Evolutionary conservation across 2,329 filamentous ascomycete genomes (phyloP), one percentile per base, ranked within the genome.

Genomic region (Clarireedia paspali): DNA sequence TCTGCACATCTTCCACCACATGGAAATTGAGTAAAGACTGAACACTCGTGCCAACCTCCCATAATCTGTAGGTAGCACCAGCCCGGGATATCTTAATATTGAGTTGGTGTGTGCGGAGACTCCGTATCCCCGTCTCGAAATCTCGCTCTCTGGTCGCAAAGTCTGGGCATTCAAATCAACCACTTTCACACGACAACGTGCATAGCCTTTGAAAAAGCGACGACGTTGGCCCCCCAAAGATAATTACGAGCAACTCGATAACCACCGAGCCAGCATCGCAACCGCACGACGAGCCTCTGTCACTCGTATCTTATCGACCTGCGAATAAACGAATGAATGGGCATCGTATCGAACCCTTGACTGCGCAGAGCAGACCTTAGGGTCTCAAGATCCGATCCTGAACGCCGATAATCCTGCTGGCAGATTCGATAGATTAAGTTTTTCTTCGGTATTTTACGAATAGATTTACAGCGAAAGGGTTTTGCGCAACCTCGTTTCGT

Each of bases 301-400:
- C 30, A 3, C 30, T 12, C 10, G 4, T 34, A 34, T 12, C 30
- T 12, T 14, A 34, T 34, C 30, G 30, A 12, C 30, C 30, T 12
- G 30, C 30, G 30, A 34, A 34, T 1, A 12, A 46, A 39, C 39
- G 52, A 55, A 52, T 60, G 57, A 55, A 66, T 65, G 62, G 58
- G 58, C 56, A 59, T 55, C 47, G 38, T 48, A 17, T 36, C 52
- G 46, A 44, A 24, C 5, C 14, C 42, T 45, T 50, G 26, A 55
- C 34, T 48, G 46, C 53, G 20, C 53, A 26, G 38, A 50, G 17
- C 36, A 44, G n/a, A 24, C 53, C 24, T 23, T 14, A 26, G 27
- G 20, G 36, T 34, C 38, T 12, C 12, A 10, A 50, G 42, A 26
- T 26, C 20, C 10, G 38, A 55, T 26, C n/a, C 17, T 17, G 24